Percentiles rank a stretch among this genome's conserved stretches.
phyloP scores from a whole-genome alignment of 2,329 filamentous ascomycete genomes.

The Thielaviopsis cerberus region DNA sequence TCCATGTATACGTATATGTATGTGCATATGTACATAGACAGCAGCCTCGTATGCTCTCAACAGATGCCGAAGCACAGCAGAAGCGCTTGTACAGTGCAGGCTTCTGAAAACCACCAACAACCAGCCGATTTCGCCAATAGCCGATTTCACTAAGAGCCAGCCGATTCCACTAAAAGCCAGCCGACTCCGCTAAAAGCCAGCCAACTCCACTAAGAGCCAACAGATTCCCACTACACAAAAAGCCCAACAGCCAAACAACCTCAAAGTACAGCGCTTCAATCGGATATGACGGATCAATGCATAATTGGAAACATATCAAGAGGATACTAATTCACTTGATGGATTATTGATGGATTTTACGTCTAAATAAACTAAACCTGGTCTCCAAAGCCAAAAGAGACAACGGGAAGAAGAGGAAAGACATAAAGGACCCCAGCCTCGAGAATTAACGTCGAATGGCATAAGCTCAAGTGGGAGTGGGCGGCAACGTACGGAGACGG shows the following conservation, averaged over 20 bases:
- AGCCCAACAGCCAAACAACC: too few relatives aligned
- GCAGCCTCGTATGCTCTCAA: background rate
- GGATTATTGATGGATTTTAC: too few relatives aligned
- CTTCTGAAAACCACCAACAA: background rate
- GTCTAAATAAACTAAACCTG: background rate
- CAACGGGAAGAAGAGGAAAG: background rate
- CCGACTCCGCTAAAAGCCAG: too few relatives aligned
- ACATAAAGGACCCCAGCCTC: background rate
- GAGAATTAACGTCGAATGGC: background rate
- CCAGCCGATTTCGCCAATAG: background rate
- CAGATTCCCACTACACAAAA: too few relatives aligned
- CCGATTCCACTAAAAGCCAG: too few relatives aligned
- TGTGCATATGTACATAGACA: background rate
- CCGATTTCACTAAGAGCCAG: too few relatives aligned
- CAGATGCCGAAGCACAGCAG: background rate
- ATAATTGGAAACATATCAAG: background rate
- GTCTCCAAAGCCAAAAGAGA: background rate
- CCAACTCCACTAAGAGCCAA: background rate
- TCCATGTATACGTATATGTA: background rate
- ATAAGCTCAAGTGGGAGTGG: background rate
- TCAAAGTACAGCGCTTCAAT: background rate
- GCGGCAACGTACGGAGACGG: too few relatives aligned
- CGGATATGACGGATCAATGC: background rate
- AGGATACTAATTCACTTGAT: too few relatives aligned
- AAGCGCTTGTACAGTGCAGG: background rate